Evolutionary conservation across 2,329 filamentous ascomycete genomes (phyloP).

Genomic region (Fusarium sarcochroum): DNA sequence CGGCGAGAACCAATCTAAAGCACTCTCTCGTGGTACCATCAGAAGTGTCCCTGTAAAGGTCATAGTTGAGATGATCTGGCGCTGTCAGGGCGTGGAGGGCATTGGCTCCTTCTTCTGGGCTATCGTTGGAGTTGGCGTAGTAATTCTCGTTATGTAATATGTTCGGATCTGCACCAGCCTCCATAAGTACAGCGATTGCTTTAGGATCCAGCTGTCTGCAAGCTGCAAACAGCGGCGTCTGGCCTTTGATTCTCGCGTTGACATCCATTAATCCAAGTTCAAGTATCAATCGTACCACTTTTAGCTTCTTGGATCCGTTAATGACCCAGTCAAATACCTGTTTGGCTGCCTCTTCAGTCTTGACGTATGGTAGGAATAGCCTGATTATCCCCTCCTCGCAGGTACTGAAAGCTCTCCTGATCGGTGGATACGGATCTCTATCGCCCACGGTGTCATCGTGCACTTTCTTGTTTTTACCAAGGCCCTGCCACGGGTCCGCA

Average conservation of each 20-base stretch:
- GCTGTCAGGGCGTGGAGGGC: background rate
- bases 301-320: fast-evolving
- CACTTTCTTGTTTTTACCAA: background rate
- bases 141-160: background rate
- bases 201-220: background rate
- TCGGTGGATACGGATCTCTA: background rate
- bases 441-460: no score
- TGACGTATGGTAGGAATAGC: background rate
- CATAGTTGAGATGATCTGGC: background rate
- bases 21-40: background rate
- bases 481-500: background rate
- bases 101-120: background rate
- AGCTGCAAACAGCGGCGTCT: background rate
- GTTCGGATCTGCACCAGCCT: constrained; percentile 4
- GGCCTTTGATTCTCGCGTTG: background rate
- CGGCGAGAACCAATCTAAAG: background rate
- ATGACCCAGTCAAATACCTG: background rate
- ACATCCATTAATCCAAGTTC: background rate
- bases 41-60: no score
- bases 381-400: background rate
- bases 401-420: background rate
- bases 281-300: background rate
- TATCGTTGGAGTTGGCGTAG: no score
- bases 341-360: background rate
- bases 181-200: background rate